Evolutionary conservation across 495 filamentous ascomycete genomes (phyloP).

Genomic region (Neurospora pannonica): DNA sequence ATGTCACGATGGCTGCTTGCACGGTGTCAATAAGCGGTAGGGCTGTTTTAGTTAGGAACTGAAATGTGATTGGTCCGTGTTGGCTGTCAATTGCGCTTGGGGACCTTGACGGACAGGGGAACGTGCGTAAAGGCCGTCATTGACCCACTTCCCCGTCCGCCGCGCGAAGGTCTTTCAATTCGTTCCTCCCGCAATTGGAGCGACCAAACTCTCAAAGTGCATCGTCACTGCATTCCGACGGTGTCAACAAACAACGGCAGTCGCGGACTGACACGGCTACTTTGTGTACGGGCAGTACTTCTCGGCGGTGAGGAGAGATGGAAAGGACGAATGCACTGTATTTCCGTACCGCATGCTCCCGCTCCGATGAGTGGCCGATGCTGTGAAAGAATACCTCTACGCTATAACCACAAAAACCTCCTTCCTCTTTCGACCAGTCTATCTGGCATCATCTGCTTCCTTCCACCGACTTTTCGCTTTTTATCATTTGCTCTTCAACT

Average conservation of each 20-base stretch:
- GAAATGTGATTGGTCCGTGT: neutral
- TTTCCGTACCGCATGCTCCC: neutral
- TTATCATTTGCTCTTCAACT: neutral
- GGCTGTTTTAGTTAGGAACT: neutral
- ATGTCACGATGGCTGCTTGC: neutral
- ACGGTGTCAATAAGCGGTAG: neutral
- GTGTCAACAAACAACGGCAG: neutral
- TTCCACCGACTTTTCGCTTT: neutral
- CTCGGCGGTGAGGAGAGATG: neutral
- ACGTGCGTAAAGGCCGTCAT: neutral
- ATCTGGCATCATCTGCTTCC: neutral
- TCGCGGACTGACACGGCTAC: neutral
- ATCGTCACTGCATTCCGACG: neutral
- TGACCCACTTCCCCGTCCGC: neutral
- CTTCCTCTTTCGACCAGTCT: neutral
- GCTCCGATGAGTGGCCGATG: neutral
- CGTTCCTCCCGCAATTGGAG: neutral
- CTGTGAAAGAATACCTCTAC: neutral
- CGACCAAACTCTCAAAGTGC: neutral
- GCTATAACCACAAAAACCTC: neutral
- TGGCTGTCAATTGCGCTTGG: neutral
- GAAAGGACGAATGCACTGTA: neutral
- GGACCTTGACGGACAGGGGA: neutral
- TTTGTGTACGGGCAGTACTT: neutral
- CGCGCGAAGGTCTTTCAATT: neutral